Percentiles rank a stretch among this genome's conserved stretches.
Evolutionary conservation across 768 basidiomycete genomes (phyloP).

Genomic region (Mycena olivaceomarginata): DNA sequence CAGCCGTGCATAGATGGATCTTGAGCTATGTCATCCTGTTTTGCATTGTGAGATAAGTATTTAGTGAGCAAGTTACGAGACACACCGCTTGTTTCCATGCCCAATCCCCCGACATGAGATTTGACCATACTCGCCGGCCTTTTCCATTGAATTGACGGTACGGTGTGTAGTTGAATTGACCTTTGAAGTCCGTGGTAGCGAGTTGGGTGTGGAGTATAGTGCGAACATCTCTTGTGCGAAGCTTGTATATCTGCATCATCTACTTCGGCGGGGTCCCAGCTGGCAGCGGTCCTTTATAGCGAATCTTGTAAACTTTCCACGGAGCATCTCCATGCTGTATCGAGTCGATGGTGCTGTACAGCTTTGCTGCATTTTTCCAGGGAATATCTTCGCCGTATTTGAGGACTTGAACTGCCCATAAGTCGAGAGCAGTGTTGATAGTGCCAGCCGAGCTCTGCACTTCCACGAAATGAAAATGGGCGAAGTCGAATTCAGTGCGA

Average conservation of each 20-base stretch:
- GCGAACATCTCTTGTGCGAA: conserved; percentile 1
- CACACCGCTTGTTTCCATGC: conserved; percentile 49
- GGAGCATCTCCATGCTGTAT: conserved; percentile 23
- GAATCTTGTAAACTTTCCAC: conserved; percentile 10
- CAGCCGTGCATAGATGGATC: conserved; percentile 29
- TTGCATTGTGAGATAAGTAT: no score
- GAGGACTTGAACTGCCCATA: conserved; percentile 1
- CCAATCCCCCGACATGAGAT: conserved; percentile 53
- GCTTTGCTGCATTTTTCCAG: neutral
- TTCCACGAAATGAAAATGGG: conserved; percentile 17
- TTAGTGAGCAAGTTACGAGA: neutral
- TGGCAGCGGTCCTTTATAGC: neutral
- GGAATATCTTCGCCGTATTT: neutral
- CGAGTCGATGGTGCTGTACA: neutral
- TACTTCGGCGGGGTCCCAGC: neutral
- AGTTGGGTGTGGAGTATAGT: conserved; percentile 10
- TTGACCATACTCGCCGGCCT: conserved; percentile 47
- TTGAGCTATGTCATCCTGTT: conserved; percentile 4
- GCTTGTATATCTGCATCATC: conserved; percentile 11
- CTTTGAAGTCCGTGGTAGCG: conserved; percentile 1
- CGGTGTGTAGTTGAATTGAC: conserved; percentile 45
- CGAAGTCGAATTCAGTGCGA: conserved; percentile 19
- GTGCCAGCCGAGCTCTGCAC: neutral
- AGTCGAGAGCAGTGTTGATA: neutral
- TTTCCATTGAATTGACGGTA: conserved; percentile 48